phyloP scores from a whole-genome alignment of 257 asterid species.

The Salvia splendens region DNA sequence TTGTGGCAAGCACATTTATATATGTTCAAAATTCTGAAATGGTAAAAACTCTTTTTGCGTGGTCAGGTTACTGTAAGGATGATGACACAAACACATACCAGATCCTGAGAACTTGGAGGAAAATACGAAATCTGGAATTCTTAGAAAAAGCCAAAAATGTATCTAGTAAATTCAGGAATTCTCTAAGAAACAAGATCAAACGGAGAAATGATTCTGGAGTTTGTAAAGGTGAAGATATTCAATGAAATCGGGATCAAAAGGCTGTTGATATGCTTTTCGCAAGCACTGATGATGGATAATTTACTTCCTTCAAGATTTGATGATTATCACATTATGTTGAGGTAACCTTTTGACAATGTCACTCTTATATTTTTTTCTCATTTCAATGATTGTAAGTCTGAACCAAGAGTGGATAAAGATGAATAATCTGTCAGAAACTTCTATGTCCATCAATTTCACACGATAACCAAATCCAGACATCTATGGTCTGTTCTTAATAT shows the following conservation, averaged over 20 bases:
- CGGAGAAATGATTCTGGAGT: slow-evolving; percentile 39
- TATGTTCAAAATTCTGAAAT: slow-evolving; percentile 24
- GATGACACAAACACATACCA: slow-evolving; percentile 39
- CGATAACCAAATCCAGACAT: not conserved
- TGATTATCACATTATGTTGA: slow-evolving; percentile 59
- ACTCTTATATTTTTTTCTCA: slow-evolving; percentile 12
- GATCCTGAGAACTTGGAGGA: slow-evolving; percentile 42
- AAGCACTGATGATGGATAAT: slow-evolving; percentile 48
- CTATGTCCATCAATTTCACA: slow-evolving; percentile 2
- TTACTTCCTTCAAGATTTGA: slow-evolving; percentile 68
- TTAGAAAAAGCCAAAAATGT: slow-evolving; percentile 43
- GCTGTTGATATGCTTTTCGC: slow-evolving; percentile 57
- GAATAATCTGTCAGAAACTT: slow-evolving; percentile 4
- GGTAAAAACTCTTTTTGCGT: slow-evolving; percentile 21
- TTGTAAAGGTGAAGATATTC: slow-evolving; percentile 41
- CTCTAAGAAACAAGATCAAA: slow-evolving; percentile 41
- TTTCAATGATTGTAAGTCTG: not conserved
- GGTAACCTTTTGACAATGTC: slow-evolving; percentile 40
- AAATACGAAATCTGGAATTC: slow-evolving; percentile 39
- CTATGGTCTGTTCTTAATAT: not conserved
- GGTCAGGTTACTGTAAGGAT: slow-evolving; percentile 45
- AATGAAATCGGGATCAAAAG: slow-evolving; percentile 48
- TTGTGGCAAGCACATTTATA: not conserved
- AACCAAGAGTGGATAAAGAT: not conserved
- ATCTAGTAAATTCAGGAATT: slow-evolving; percentile 39